These are phyloP conservation scores for Nitzschia sp. DNA, from an alignment of 108 stramenopile genomes.

Conservation along the genomic window DNA sequence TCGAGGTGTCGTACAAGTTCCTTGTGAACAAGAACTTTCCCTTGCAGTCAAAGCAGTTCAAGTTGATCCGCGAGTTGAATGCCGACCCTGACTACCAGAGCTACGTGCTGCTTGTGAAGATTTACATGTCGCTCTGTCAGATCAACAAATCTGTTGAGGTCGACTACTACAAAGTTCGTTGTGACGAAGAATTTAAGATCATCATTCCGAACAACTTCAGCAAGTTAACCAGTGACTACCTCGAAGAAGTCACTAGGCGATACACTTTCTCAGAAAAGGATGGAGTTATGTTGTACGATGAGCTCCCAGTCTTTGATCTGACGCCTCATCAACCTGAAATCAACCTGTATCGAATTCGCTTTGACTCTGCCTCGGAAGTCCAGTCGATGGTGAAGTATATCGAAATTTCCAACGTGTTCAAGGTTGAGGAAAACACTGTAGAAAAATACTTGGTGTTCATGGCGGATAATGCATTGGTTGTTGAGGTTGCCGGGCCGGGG, in stretches of 20 bases:
- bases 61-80: slow-evolving; percentile 33
- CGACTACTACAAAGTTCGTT: slow-evolving; percentile 37
- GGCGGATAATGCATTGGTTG: slow-evolving; percentile 30
- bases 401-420: slow-evolving; percentile 32
- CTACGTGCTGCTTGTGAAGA: slow-evolving; percentile 36
- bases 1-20: slow-evolving; percentile 34
- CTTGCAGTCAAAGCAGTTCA: slow-evolving; percentile 29
- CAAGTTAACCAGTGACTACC: slow-evolving; percentile 28
- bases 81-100: slow-evolving; percentile 34
- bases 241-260: slow-evolving; percentile 26
- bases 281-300: slow-evolving; percentile 34
- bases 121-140: slow-evolving; percentile 35
- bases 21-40: slow-evolving; percentile 36
- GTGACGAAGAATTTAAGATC: slow-evolving; percentile 32
- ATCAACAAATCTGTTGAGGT: slow-evolving; percentile 35
- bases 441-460: slow-evolving; percentile 39
- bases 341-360: slow-evolving; percentile 31
- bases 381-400: slow-evolving; percentile 36
- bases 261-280: slow-evolving; percentile 37
- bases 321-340: slow-evolving; percentile 37
- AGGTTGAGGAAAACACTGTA: slow-evolving; percentile 1
- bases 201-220: slow-evolving; percentile 36
- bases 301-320: slow-evolving; percentile 32
- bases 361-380: slow-evolving; percentile 21
- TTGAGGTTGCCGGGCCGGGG: slow-evolving; percentile 22